These are phyloP conservation scores for Cytospora chrysosperma DNA, from an alignment of 2,329 filamentous ascomycete genomes.

Conservation along the genomic window DNA sequence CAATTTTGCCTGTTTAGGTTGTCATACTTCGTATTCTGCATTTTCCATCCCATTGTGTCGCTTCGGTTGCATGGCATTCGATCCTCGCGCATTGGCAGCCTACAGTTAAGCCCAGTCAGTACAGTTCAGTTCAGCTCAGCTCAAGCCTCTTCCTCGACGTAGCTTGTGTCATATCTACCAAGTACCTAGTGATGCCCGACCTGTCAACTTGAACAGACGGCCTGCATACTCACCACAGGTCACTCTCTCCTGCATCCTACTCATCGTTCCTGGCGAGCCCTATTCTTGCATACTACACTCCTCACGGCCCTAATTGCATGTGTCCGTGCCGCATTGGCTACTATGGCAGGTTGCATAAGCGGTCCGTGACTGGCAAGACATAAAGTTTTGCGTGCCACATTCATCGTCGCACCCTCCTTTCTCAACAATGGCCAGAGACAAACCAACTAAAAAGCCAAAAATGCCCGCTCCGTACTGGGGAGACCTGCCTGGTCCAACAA, in stretches of 20 bases:
- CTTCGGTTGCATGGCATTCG: neutral
- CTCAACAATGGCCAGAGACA: slow-evolving; percentile 26
- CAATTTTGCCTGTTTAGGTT: slow-evolving; percentile 6
- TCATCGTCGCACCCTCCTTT: slow-evolving; percentile 28
- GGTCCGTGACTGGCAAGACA: slow-evolving; percentile 19
- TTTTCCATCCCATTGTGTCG: neutral
- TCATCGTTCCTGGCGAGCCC: neutral
- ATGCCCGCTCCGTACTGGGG: slow-evolving; percentile 60
- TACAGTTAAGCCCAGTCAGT: neutral
- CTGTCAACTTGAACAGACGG: neutral
- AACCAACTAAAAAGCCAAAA: slow-evolving; percentile 29
- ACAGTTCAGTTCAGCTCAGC: neutral
- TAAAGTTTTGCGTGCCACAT: slow-evolving; percentile 13
- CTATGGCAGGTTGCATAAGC: slow-evolving; percentile 23
- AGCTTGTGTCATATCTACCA: neutral
- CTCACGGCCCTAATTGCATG: slow-evolving; percentile 20
- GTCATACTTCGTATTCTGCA: slow-evolving; percentile 14
- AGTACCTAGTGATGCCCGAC: slow-evolving; percentile 1
- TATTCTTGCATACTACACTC: slow-evolving; percentile 16
- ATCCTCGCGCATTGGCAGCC: neutral
- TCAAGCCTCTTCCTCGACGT: neutral
- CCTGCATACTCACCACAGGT: neutral
- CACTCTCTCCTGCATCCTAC: neutral
- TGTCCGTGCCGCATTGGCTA: slow-evolving; percentile 23
- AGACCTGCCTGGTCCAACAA: slow-evolving; percentile 51